Evolutionary conservation across 2,329 filamentous ascomycete genomes (phyloP).

Genomic region (Periconia sp.): DNA sequence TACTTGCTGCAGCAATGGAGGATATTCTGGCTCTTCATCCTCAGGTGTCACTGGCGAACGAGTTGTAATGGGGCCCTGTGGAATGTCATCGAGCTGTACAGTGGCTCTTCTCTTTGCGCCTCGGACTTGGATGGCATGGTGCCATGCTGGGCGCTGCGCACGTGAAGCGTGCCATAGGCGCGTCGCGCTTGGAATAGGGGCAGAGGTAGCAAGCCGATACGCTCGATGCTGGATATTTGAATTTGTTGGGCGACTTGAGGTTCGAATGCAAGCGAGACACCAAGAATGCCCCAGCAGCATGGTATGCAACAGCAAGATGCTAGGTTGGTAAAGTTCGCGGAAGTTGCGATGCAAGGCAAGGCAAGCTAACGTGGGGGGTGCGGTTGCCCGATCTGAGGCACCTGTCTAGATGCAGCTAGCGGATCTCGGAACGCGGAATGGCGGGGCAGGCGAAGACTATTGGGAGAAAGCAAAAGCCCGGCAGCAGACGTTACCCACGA

Average conservation of each 20-base stretch:
- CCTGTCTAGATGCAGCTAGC: slow-evolving; percentile 29
- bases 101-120: slow-evolving; percentile 50
- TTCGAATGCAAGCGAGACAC: slow-evolving; percentile 11
- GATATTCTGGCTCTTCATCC: slow-evolving; percentile 68
- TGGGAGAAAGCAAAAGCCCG: too few relatives aligned
- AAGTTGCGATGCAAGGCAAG: slow-evolving; percentile 6
- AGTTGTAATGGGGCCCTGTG: slow-evolving; percentile 61
- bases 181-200: slow-evolving; percentile 23
- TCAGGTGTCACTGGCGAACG: slow-evolving; percentile 49
- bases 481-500: background rate
- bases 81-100: slow-evolving; percentile 52
- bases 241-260: background rate
- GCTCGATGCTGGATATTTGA: background rate
- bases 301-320: slow-evolving; percentile 5
- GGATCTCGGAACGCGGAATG: slow-evolving; percentile 13
- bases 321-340: too few relatives aligned
- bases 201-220: slow-evolving; percentile 1
- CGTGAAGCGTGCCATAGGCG: slow-evolving; percentile 37
- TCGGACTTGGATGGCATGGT: slow-evolving; percentile 28
- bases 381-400: slow-evolving; percentile 9
- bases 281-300: slow-evolving; percentile 25
- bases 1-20: slow-evolving; percentile 87
- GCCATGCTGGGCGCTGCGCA: slow-evolving; percentile 25
- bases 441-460: slow-evolving; percentile 28
- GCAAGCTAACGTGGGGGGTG: too few relatives aligned